phyloP scores from a whole-genome alignment of 768 basidiomycete genomes.

The Rickenella mellea region DNA sequence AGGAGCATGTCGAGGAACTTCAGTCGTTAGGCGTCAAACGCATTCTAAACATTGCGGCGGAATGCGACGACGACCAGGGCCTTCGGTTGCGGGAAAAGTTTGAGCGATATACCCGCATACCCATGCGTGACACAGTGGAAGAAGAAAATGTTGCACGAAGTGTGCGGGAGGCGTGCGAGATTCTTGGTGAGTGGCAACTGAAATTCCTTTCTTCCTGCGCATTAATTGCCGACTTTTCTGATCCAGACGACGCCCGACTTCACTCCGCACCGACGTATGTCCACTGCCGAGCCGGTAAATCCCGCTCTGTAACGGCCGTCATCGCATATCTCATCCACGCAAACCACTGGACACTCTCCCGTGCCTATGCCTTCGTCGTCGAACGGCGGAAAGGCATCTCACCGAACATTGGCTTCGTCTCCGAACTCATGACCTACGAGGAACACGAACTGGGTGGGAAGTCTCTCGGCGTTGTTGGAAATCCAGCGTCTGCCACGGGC shows the following conservation, averaged over 20 bases:
- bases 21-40: conserved; percentile 70
- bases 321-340: conserved; percentile 97
- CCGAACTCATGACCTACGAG: conserved; percentile 94
- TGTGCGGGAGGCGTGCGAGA: conserved; percentile 76
- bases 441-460: conserved; percentile 80
- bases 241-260: conserved; percentile 79
- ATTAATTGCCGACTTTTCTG: not conserved
- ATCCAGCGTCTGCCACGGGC: conserved; percentile 15
- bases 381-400: conserved; percentile 92
- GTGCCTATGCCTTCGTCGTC: conserved; percentile 85
- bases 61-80: conserved; percentile 82
- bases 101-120: conserved; percentile 77
- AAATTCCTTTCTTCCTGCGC: not conserved
- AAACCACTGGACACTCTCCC: conserved; percentile 91
- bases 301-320: conserved; percentile 90
- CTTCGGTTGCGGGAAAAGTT: conserved; percentile 59
- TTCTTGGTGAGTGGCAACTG: conserved; percentile 55
- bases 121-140: conserved; percentile 93
- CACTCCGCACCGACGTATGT: conserved; percentile 88
- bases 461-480: conserved; percentile 54
- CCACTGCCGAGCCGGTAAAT: conserved; percentile 95
- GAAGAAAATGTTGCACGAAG: conserved; percentile 81
- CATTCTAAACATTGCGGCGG: conserved; percentile 85
- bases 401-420: conserved; percentile 96
- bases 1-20: conserved; percentile 70